Percentiles rank a stretch among this genome's conserved stretches.
Evolutionary conservation across 768 basidiomycete genomes (phyloP).

Genomic region (Tylopilus balloui): DNA sequence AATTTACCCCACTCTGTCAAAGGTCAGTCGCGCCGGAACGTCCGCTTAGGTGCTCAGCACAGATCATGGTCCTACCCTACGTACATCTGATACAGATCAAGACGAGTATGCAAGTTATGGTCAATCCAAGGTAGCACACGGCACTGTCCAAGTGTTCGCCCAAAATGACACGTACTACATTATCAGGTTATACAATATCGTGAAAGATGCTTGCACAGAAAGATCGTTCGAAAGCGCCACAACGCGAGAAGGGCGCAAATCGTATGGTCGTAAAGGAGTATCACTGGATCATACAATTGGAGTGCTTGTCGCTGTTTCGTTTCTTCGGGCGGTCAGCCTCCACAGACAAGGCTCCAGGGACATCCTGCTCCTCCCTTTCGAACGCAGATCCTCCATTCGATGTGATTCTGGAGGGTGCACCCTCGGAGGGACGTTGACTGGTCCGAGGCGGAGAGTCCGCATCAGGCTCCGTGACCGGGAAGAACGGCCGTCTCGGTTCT

Average conservation of each 20-base stretch:
- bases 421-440: constrained; percentile 20
- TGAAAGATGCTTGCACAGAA: constrained; percentile 1
- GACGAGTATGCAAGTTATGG: constrained; percentile 1
- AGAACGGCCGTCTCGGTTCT: constrained; percentile 35
- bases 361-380: constrained; percentile 9
- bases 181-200: constrained; percentile 17
- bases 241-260: not conserved
- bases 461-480: constrained; percentile 31
- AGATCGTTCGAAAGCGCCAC: not conserved
- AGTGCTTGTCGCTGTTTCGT: constrained; percentile 26
- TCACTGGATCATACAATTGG: constrained; percentile 28
- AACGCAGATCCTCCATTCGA: constrained; percentile 6
- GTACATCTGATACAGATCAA: constrained; percentile 14
- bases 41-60: not conserved
- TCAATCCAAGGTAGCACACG: not conserved
- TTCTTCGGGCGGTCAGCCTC: constrained; percentile 26
- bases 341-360: constrained; percentile 3
- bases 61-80: not conserved
- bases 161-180: constrained; percentile 12
- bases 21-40: constrained; percentile 1
- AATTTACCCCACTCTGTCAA: not conserved
- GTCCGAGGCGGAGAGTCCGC: constrained; percentile 16
- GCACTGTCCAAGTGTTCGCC: constrained; percentile 11
- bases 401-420: constrained; percentile 12
- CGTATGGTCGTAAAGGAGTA: not conserved